Evolutionary conservation across 768 basidiomycete species (phyloP).

Genomic region (Boletus subcaerulescens): DNA sequence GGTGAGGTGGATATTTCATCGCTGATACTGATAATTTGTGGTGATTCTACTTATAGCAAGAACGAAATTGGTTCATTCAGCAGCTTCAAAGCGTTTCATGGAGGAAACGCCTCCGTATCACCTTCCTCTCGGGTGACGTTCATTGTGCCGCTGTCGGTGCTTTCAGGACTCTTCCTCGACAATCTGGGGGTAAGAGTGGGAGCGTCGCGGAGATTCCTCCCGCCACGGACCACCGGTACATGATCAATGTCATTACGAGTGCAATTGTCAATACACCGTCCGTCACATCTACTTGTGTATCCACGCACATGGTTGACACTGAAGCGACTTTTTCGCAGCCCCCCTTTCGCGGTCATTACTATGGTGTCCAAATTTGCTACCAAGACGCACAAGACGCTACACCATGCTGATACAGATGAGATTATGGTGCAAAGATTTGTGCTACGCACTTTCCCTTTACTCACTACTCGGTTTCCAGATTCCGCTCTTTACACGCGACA

Average conservation of each 20-base stretch:
- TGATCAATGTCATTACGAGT: constrained; percentile 86
- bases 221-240: constrained; percentile 72
- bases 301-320: not conserved
- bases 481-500: constrained; percentile 73
- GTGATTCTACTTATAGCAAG: constrained; percentile 50
- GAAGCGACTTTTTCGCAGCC: constrained; percentile 29
- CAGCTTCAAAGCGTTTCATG: constrained; percentile 73
- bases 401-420: constrained; percentile 81
- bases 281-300: constrained; percentile 27
- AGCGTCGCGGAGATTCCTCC: constrained; percentile 40
- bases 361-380: constrained; percentile 79
- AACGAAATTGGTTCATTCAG: constrained; percentile 86
- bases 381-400: constrained; percentile 85
- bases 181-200: constrained; percentile 42
- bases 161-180: constrained; percentile 58
- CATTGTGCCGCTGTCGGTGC: constrained; percentile 86
- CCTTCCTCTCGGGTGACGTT: constrained; percentile 90
- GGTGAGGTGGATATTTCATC: not conserved
- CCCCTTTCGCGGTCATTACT: constrained; percentile 67
- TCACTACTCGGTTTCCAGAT: constrained; percentile 42
- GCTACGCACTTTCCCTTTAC: not conserved
- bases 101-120: constrained; percentile 64
- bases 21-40: not conserved
- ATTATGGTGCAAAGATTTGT: constrained; percentile 55
- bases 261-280: constrained; percentile 97